Evolutionary conservation across 2,329 filamentous ascomycete species (phyloP), one percentile per base, ranked within the genome.

Genomic region (Colletotrichum orbiculare): DNA sequence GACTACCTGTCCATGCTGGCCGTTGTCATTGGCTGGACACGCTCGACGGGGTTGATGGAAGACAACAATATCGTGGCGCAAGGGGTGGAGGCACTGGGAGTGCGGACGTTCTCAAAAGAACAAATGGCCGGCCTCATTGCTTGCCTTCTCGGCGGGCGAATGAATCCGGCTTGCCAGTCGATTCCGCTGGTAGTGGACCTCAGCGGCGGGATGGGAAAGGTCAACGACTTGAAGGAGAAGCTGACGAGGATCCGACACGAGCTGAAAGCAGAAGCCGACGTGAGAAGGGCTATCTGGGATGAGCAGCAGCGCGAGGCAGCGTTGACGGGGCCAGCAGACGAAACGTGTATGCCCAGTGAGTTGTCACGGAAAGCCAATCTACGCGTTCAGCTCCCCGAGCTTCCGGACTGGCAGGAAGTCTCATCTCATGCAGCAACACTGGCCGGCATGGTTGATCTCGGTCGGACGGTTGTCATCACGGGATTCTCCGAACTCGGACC

Each of bases 121-220:
- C 96, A 99, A 79, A 99, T 99, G 96, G 96, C 96, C 15, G 98
- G 98, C 85, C 98, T 98, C 80, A 81, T 99, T 71, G 87, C 98
- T 46, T 94, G 95, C 70, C 87, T 99, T 56, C 97, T 99, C 94
- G 91, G 94, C 1, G 94, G 95, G 35, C 87, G 90, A 25, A 92
- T 98, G 72, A 94, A 97, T 71, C 93, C 98, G 75, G 87, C 98
- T 41, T 98, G 95, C 85, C 96, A 99, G 81, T 85, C 88, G 42
- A 93, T 97, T 80, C 96, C 96, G 8, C 93, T 99, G 62, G 97
- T 96, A 80, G 96, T 95, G 68, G 96, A 99, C 79, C 85, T 99
- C 54, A 98, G 98, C 80, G 96, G 96, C 75, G 96, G 96, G 70
- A 88, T 99, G 64, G 96, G 98, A 78, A 98, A 97, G 84, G 92